These are phyloP conservation scores for Erigeron canadensis DNA, from an alignment of 129 eudicot genomes.

Conservation along the genomic window DNA sequence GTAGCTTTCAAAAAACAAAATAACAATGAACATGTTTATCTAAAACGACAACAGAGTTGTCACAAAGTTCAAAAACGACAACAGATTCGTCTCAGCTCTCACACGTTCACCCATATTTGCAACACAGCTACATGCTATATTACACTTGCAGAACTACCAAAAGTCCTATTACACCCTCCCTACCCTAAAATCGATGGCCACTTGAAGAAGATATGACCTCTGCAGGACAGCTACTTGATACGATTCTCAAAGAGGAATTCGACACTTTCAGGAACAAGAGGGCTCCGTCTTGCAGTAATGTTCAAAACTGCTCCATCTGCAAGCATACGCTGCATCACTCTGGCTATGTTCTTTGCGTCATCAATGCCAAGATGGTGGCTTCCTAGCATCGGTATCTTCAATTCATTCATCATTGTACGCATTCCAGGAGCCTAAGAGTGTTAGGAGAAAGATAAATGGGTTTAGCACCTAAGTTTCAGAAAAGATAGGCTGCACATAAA, in stretches of 20 bases:
- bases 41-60: no score
- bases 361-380: conserved; percentile 97
- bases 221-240: conserved; percentile 30
- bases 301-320: conserved; percentile 73
- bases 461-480: not conserved
- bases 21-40: no score
- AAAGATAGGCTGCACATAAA: not conserved
- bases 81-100: no score
- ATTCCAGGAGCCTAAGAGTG: conserved; percentile 79
- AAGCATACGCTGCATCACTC: conserved; percentile 76
- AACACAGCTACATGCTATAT: not conserved
- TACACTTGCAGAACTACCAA: not conserved
- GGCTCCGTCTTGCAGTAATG: conserved; percentile 67
- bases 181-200: not conserved
- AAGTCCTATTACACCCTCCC: not conserved
- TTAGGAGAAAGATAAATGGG: not conserved
- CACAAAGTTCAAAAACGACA: no score
- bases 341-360: conserved; percentile 77
- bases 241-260: conserved; percentile 73
- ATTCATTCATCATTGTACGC: conserved; percentile 83
- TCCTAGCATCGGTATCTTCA: conserved; percentile 58
- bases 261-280: conserved; percentile 37
- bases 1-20: no score
- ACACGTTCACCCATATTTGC: no score
- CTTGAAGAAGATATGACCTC: not conserved